Percentiles rank a stretch among this genome's conserved stretches.
Conservation (phyloP, 805 yeast species). For the Grigorovia transvaalensis region DNA sequence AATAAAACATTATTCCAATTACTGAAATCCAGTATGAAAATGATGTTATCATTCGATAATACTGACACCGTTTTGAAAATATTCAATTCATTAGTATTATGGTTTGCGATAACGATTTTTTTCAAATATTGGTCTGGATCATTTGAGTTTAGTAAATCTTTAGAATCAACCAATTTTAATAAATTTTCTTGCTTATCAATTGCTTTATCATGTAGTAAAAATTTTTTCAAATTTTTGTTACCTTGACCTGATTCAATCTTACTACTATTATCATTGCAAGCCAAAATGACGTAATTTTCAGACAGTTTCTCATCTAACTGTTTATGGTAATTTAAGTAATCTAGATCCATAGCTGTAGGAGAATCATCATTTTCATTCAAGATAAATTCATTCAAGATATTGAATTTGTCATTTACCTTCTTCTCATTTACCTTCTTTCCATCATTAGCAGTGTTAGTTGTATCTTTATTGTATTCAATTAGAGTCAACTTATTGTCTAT, state of each 20-base stretch:
- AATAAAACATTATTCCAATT: not conserved
- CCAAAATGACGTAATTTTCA: constrained; percentile 38
- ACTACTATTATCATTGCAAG: constrained; percentile 61
- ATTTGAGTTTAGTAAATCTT: constrained; percentile 41
- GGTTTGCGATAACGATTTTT: constrained; percentile 39
- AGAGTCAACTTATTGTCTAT: constrained; percentile 64
- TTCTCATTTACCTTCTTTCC: constrained; percentile 33
- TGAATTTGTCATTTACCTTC: constrained; percentile 26
- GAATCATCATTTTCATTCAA: constrained; percentile 63
- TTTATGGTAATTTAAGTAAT: constrained; percentile 4
- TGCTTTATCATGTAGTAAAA: constrained; percentile 4
- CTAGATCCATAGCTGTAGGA: constrained; percentile 65
- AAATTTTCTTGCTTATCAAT: not conserved
- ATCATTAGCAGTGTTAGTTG: constrained; percentile 35
- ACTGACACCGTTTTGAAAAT: not conserved
- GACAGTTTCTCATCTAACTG: not conserved
- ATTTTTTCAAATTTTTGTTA: constrained; percentile 64
- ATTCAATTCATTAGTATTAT: not conserved
- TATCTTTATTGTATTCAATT: constrained; percentile 31
- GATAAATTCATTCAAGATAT: constrained; percentile 39
- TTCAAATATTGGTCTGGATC: constrained; percentile 53
- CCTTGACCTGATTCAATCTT: constrained; percentile 46
- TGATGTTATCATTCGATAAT: not conserved
- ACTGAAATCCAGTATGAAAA: not conserved
- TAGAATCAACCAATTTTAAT: constrained; percentile 46